Percentiles rank a stretch among this genome's conserved stretches.
These are phyloP conservation scores for Nitzschia sp. DNA, from an alignment of 108 stramenopile genomes.

Conservation along the genomic window DNA sequence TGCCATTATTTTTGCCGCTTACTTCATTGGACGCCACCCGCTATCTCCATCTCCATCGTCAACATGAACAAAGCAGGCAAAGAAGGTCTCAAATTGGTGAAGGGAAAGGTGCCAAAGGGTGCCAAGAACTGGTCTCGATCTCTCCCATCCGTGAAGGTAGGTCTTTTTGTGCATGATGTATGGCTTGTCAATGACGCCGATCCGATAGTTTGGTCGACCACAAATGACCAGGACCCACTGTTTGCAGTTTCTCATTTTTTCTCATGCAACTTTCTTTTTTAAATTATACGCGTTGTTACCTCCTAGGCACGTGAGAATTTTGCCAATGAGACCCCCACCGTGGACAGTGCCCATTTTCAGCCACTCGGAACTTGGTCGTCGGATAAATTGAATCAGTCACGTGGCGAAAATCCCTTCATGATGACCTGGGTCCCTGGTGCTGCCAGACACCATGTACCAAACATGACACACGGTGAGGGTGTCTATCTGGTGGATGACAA, in stretches of 20 bases:
- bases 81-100: too few relatives aligned
- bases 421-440: conserved; percentile 58
- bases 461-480: conserved; percentile 61
- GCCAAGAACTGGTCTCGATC: conserved; percentile 31
- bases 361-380: conserved; percentile 53
- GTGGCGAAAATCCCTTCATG: conserved; percentile 48
- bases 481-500: conserved; percentile 56
- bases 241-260: neutral
- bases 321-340: conserved; percentile 17
- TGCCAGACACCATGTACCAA: conserved; percentile 43
- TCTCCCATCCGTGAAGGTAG: conserved; percentile 41
- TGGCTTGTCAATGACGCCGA: neutral
- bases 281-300: too few relatives aligned
- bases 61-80: too few relatives aligned
- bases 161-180: neutral
- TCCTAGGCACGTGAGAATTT: conserved; percentile 38
- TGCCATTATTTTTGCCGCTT: too few relatives aligned
- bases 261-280: neutral
- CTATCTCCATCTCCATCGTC: too few relatives aligned
- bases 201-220: neutral
- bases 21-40: too few relatives aligned
- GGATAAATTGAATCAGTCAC: conserved; percentile 37
- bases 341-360: conserved; percentile 50
- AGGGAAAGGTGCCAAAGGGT: conserved; percentile 27
- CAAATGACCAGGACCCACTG: neutral